These are phyloP conservation scores for Gossypium australe DNA, from an alignment of 345 rosid species.

Conservation along the genomic window DNA sequence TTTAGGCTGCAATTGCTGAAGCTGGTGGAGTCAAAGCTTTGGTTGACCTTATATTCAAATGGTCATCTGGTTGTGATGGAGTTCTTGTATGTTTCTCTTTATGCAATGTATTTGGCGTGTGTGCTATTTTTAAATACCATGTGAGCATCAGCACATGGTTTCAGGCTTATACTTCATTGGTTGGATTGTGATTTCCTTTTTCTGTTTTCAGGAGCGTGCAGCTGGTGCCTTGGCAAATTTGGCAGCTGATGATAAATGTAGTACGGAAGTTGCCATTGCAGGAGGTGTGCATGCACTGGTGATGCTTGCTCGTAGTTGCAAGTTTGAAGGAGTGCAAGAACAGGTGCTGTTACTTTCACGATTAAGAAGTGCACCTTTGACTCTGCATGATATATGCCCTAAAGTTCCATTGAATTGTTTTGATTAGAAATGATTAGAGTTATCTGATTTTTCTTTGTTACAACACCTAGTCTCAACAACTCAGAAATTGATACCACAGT, in stretches of 20 bases:
- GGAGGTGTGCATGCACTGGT: slow-evolving; percentile 84
- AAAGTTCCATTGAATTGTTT: not conserved
- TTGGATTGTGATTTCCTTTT: not conserved
- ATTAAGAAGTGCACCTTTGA: not conserved
- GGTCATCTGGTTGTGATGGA: slow-evolving; percentile 76
- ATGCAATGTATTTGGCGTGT: not conserved
- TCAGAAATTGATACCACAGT: not conserved
- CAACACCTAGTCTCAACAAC: not conserved
- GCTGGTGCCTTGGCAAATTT: slow-evolving; percentile 87
- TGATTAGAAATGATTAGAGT: not conserved
- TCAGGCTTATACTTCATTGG: slow-evolving; percentile 1
- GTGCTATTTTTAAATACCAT: not conserved
- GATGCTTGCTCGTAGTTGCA: slow-evolving; percentile 82
- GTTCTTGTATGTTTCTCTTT: slow-evolving; percentile 49
- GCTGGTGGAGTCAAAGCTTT: slow-evolving; percentile 82
- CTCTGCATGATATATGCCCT: not conserved
- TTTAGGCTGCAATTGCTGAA: slow-evolving; percentile 67
- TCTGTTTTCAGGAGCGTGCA: slow-evolving; percentile 66
- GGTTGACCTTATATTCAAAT: slow-evolving; percentile 73
- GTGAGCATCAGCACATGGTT: not conserved
- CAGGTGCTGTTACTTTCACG: slow-evolving; percentile 37
- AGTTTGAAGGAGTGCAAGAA: slow-evolving; percentile 80
- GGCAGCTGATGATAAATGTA: slow-evolving; percentile 87
- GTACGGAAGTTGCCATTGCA: slow-evolving; percentile 66
- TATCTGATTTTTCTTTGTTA: not conserved